Base-by-base conservation (phyloP, 78 protist species). In the Dictyostelium intermedium region DNA sequence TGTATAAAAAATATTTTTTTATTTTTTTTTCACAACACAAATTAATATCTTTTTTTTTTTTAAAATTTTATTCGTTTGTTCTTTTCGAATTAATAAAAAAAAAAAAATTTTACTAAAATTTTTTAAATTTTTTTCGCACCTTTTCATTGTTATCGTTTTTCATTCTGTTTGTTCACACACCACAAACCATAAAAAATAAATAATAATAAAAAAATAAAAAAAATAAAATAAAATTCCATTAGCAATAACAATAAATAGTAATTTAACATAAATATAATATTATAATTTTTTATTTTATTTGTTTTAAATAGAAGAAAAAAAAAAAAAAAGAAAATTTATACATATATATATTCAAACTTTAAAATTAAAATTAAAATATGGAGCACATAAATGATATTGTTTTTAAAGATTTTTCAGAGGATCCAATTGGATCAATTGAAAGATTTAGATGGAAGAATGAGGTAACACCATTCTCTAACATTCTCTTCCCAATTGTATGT, bases 401-500 rank as follows among this genome's bases (percentile, higher is more conserved):
- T 27, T 10, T 63, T 9, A n/a, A 27, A 27, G 73, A 63, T 25
- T 63, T 63, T 63, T 63, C 14, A 23, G 13, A 63, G 13, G 34
- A 63, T 11, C 73, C 73, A 63, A 27, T 63, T n/a, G 73, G 73
- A 63, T 9, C 10, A 10, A n/a, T 63, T 2, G 16, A 63, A 8
- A 63, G 32, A 63, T 63, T 63, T 63, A 63, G 73, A 63, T 63
- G 73, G 93, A 32, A 27, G 23, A 37, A 45, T 56, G 85, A 53
- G 27, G 85, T 37, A 4, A 87, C 93, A 61, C 93, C 85, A 63
- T 87, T 87, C 35, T 87, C 93, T 6, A 72, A 37, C 9, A 50
- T 87, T 27, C 32, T 13, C 1, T 27, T 74, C 30, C 93, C 93
- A 87, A n/a, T 63, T 1, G 45, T 87, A 18, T 83, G 82, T 8